Evolutionary conservation across 768 basidiomycete genomes (phyloP), one percentile per base, ranked within the genome.

Genomic region (Boletus huronensis): DNA sequence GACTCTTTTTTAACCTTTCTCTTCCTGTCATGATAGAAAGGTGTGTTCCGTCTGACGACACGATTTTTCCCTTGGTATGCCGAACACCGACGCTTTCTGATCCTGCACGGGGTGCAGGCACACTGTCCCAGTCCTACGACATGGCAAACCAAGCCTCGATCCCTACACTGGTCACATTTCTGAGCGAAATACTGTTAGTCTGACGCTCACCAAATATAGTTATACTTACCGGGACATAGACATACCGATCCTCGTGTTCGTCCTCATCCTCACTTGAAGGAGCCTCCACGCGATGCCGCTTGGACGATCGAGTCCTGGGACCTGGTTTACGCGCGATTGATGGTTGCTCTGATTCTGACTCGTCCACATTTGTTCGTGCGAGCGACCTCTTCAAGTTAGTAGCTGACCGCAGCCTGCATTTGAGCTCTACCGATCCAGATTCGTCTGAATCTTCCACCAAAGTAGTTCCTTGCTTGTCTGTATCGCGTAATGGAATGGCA

Each of bases 221-320:
- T 1, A 16, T 4, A 21, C 46, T 32, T 28, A 50, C 58, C 14
- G 59, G 59, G 3, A n/a, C 9, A 13, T 59, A 59, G 0, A 52
- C n/a, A 7, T 35, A 47, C 5, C 2, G 19, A 5, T 17, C 44
- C n/a, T n/a, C n/a, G n/a, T n/a, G n/a, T 4, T n/a, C 28, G 5
- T 34, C 42, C 0, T n/a, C n/a, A 19, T 31, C 21, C 13, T 23
- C 42, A 17, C 25, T 23, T 6, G 23, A 8, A 8, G 9, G 17
- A 25, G 4, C 23, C 4, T 25, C 36, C 6, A 3, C n/a, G 1
- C 9, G 21, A 21, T 13, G 21, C 1, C 41, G 47, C 42, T 57
- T 57, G 35, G 34, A 25, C 5, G 9, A 5, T 9, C 19, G n/a
- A 17, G 1, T 8, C 10, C 6, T 25, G 31, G 31, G 11, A 4